Conservation (phyloP, 2,329 filamentous ascomycete species). For the Nothomitra cinnamomea region DNA sequence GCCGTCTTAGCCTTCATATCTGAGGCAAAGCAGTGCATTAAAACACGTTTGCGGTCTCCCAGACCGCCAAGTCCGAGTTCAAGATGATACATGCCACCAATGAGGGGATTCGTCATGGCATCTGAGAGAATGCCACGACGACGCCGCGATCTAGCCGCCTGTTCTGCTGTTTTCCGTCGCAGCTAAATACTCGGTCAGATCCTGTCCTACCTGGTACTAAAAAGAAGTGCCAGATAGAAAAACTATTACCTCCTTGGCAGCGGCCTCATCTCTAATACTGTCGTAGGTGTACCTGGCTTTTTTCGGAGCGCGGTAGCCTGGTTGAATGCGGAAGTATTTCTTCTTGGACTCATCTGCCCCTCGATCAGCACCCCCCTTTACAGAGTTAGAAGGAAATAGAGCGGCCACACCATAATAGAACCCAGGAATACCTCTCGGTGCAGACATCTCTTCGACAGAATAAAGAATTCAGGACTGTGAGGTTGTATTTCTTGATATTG, state of each 20-base stretch:
- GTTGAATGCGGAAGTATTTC: slow-evolving; percentile 32
- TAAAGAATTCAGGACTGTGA: no score
- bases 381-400: not conserved
- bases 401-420: slow-evolving; percentile 25
- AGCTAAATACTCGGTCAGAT: no score
- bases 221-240: not conserved
- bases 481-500: no score
- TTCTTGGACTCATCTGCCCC: slow-evolving; percentile 25
- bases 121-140: no score
- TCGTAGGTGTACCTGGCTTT: slow-evolving; percentile 24
- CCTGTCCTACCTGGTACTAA: not conserved
- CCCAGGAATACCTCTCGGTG: slow-evolving; percentile 24
- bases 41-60: not conserved
- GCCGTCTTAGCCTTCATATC: not conserved
- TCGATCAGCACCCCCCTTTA: slow-evolving; percentile 1
- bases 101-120: not conserved
- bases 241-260: slow-evolving; percentile 16
- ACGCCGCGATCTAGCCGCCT: no score
- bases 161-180: no score
- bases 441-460: not conserved
- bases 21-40: not conserved
- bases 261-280: slow-evolving; percentile 22
- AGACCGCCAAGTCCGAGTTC: not conserved
- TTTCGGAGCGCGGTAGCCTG: slow-evolving; percentile 19
- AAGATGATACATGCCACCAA: not conserved